phyloP scores from a whole-genome alignment of 805 yeast species.

The Metschnikowia matae region DNA sequence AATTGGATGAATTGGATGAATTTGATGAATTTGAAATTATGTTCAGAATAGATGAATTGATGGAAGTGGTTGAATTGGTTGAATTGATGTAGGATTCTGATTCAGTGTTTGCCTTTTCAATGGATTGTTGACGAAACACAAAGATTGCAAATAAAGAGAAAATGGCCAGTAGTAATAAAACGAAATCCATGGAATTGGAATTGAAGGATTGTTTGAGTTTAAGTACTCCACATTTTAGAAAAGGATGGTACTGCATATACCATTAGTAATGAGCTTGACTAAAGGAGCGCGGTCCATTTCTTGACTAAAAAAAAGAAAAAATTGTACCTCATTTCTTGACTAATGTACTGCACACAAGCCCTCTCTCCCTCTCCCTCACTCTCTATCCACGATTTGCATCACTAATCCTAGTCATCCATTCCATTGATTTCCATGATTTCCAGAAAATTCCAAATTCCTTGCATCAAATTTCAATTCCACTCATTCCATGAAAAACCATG shows the following conservation, averaged over 20 bases:
- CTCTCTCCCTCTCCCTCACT: background rate
- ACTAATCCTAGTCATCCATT: too few relatives aligned
- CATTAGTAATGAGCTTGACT: slow-evolving; percentile 1
- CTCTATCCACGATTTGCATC: too few relatives aligned
- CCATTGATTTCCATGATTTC: too few relatives aligned
- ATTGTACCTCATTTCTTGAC: background rate
- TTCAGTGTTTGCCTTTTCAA: background rate
- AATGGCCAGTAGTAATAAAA: background rate
- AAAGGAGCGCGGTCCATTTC: background rate
- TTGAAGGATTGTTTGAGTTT: background rate
- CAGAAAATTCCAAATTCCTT: too few relatives aligned
- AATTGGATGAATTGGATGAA: too few relatives aligned
- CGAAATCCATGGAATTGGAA: background rate
- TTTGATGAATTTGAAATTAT: too few relatives aligned
- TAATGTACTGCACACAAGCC: background rate
- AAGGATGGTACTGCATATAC: background rate
- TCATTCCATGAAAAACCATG: too few relatives aligned
- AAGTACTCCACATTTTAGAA: background rate
- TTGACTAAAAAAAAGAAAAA: too few relatives aligned
- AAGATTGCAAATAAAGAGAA: background rate
- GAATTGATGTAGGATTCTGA: background rate
- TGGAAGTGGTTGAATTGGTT: too few relatives aligned
- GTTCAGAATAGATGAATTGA: too few relatives aligned
- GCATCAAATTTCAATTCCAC: too few relatives aligned
- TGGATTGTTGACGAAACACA: background rate